Base-by-base conservation (phyloP, 768 basidiomycete genomes). In the Mrakia hoshinonis region DNA sequence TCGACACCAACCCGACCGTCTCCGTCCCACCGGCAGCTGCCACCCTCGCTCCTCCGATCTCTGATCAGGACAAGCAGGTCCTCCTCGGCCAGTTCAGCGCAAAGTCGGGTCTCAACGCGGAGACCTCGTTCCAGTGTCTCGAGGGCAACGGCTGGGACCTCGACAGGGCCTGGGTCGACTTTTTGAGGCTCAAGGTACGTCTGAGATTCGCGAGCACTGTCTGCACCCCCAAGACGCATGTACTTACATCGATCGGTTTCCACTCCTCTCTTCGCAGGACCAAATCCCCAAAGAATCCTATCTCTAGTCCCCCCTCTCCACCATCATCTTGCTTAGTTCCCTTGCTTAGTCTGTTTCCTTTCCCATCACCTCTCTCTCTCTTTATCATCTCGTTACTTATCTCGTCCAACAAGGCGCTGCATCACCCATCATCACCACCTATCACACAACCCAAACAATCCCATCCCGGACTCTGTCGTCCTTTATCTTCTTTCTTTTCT, bases 141-240 rank as follows among this genome's bases (percentile, higher is more conserved):
- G 82, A 85, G 75, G 87, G 86, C 62, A 96, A 94, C 77, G 86
- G 81, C 10, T 98, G 93, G 93, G 86, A 93, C 77, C 75, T 90
- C 64, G 86, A 87, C 55, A 83, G 84, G 71, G 96, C 96, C 0
- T 77, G 92, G 31, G 83, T 84, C 63, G 94, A 95, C 77, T 98
- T 92, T 79, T 87, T 92, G 76, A 84, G 89, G 78, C 89, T 97
- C 76, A 78, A 77, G 72, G 78, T 77, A 9, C 3, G 60, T 62
- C 26, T 18, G 6, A 46, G 24, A 13, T 15, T 31, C 22, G 6
- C 49, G 4, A 22, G 18, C 43, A 15, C 10, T 26, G 3, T 49
- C 9, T 46, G 10, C 20, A 20, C 18, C 26, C 6, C 5, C 36
- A 1, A 11, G 52, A 5, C 34, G 3, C 29, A 18, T 54, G 15